Conservation (phyloP, 1,139 yeast species). For the Pichia sp. region DNA sequence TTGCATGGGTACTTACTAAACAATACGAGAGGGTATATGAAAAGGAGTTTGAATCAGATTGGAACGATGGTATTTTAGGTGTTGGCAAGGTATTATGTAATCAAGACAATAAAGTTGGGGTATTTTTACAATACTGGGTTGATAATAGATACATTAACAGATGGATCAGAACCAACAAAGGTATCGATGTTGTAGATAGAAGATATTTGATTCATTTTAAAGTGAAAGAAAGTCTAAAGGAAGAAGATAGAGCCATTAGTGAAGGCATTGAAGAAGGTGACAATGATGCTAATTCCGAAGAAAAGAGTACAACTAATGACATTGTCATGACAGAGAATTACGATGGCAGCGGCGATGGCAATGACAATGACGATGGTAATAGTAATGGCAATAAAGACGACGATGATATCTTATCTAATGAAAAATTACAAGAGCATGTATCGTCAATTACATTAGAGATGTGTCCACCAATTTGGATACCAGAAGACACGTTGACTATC, state of each 20-base stretch:
- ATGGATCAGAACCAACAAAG: slow-evolving; percentile 14
- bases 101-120: slow-evolving; percentile 25
- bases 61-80: slow-evolving; percentile 22
- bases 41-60: slow-evolving; percentile 8
- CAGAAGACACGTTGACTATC: slow-evolving; percentile 23
- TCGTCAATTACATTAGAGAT: slow-evolving; percentile 24
- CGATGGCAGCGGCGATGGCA: no score
- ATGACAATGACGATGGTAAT: no score
- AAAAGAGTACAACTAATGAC: background rate
- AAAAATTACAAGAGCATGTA: slow-evolving; percentile 16
- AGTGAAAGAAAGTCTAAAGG: slow-evolving; percentile 21
- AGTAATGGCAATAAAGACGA: background rate
- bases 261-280: background rate
- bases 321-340: no score
- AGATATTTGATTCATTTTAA: slow-evolving; percentile 28
- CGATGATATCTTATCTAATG: background rate
- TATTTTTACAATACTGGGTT: slow-evolving; percentile 28
- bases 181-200: slow-evolving; percentile 13
- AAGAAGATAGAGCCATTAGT: background rate
- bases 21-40: slow-evolving; percentile 14
- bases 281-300: background rate
- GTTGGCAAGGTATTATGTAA: slow-evolving; percentile 24
- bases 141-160: slow-evolving; percentile 24
- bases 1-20: slow-evolving; percentile 22
- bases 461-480: slow-evolving; percentile 28